phyloP scores from a whole-genome alignment of 345 rosid species.

The Eucalyptus caleyi region DNA sequence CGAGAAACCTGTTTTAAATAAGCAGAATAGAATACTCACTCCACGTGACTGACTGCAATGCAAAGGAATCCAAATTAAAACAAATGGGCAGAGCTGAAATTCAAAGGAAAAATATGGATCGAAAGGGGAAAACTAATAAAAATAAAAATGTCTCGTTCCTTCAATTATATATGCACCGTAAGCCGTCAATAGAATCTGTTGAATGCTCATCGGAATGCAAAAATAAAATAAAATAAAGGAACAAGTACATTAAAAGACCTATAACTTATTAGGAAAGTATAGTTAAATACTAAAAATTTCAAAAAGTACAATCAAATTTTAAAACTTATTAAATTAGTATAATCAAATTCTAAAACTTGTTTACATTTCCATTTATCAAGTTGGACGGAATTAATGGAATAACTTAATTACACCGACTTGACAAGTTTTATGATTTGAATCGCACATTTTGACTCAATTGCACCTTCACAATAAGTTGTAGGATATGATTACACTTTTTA shows the following conservation, averaged over 20 bases:
- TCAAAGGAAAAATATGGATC: not conserved
- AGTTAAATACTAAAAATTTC: fast-evolving
- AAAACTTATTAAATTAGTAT: fast-evolving
- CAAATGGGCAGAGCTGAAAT: not conserved
- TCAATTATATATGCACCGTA: not conserved
- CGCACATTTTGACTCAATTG: fast-evolving
- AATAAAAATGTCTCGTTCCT: not conserved
- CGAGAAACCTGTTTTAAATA: not conserved
- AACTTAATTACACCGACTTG: fast-evolving
- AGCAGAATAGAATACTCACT: not conserved
- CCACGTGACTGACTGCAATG: not conserved
- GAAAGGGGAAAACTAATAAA: not conserved
- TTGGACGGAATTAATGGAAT: no score
- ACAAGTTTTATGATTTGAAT: no score
- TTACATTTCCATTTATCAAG: fast-evolving
- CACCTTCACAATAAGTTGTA: no score
- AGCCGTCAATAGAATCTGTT: not conserved
- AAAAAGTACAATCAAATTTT: fast-evolving
- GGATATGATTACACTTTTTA: fast-evolving
- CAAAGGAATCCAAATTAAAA: not conserved
- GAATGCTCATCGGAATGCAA: not conserved
- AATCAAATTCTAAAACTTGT: no score
- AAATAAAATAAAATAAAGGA: not conserved
- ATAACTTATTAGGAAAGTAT: fast-evolving
- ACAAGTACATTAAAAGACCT: not conserved